Conservation (phyloP, 768 basidiomycete genomes). For the Boletus tomentosulus region DNA sequence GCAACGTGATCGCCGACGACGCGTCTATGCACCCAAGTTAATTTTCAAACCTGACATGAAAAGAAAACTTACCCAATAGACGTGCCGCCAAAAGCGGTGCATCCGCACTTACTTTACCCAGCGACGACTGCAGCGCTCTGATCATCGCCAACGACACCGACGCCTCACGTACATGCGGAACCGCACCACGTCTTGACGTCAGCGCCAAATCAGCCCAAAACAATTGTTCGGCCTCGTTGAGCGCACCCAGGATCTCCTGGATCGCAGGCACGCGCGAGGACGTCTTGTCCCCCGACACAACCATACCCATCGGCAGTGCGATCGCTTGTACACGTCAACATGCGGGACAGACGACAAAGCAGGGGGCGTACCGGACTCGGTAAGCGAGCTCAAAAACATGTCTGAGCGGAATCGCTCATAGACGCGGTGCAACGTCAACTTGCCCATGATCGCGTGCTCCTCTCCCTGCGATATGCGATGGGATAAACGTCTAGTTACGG, state of each 20-base stretch:
- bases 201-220: conserved; percentile 63
- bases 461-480: conserved; percentile 49
- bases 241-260: conserved; percentile 53
- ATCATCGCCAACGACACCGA: conserved; percentile 68
- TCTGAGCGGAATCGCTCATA: conserved; percentile 78
- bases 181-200: conserved; percentile 54
- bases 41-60: background rate
- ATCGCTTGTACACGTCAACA: conserved; percentile 52
- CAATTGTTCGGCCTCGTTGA: conserved; percentile 65
- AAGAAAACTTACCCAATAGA: conserved; percentile 50
- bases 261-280: conserved; percentile 40
- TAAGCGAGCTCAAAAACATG: conserved; percentile 85
- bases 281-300: conserved; percentile 50
- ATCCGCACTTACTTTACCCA: conserved; percentile 55
- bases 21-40: conserved; percentile 47
- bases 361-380: conserved; percentile 75
- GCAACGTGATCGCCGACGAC: conserved; percentile 71
- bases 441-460: conserved; percentile 70
- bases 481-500: background rate
- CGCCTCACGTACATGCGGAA: conserved; percentile 70
- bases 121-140: conserved; percentile 71
- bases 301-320: conserved; percentile 80
- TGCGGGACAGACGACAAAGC: background rate
- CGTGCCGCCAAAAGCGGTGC: conserved; percentile 55
- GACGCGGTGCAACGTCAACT: conserved; percentile 72